Base-by-base conservation (phyloP, 495 filamentous ascomycete species). In the Xylaria telfairii region DNA sequence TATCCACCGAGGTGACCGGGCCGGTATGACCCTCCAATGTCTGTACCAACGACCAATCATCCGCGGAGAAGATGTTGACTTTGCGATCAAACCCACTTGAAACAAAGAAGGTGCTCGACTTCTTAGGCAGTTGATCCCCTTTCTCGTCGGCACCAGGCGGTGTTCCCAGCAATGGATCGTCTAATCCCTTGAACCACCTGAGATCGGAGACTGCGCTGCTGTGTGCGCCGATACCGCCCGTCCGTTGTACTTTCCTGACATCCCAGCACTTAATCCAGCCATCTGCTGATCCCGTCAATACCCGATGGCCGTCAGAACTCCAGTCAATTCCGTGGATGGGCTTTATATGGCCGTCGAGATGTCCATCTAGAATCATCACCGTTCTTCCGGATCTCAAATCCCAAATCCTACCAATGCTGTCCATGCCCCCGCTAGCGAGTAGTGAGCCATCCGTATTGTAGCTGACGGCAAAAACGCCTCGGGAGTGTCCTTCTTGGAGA, bases 261-360 rank as follows among this genome's bases (percentile, higher is more conserved):
- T 99, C 96, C 96, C 96, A 99, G 82, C 95, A 97, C 78, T 98
- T 98, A 67, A 96, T 90, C 88, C 95, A 97, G 6, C 95, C 96
- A 76, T 99, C 96, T 1, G 89, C 94, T n/a, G 92, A 94, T 2
- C 94, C 94, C 8, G 93, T 92, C 7, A 98, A 83, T 19, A 98
- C 90, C 9, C 96, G 90, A 77, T 97, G 91, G 1, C 94, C 94
- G 75, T 99, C 96, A 0, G 90, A 86, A 60, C 92, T 90, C 96
- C 96, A 99, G 77, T 97, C 95, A 19, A 98, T 81, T 1, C 90
- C 94, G 71, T 95, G 94, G 57, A 99, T 96, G 24, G 96, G 94
- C 46, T 94, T 91, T 76, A 98, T 95, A 74, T 98, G 95, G 3
- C 92, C 93, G 75, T 98, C 93, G 32, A 97, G 70, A 72, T 87